These are phyloP conservation scores for Solidago caesia DNA, from an alignment of 129 eudicot genomes.

Conservation along the genomic window DNA sequence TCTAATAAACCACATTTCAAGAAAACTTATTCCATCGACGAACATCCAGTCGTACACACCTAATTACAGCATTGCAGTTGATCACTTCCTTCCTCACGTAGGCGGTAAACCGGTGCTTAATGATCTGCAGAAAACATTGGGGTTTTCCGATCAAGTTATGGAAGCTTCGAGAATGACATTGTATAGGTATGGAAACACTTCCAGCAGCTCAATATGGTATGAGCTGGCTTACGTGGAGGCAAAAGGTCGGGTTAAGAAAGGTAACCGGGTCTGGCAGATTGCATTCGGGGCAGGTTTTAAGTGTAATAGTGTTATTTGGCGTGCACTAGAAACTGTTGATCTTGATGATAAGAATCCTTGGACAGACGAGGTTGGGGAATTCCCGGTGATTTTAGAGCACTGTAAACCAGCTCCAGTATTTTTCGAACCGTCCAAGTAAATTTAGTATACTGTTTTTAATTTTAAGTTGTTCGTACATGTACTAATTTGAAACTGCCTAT, in stretches of 20 bases:
- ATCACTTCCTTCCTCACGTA: conserved; percentile 56
- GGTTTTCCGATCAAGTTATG: conserved; percentile 32
- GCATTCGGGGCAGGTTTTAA: conserved; percentile 65
- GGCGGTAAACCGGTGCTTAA: conserved; percentile 60
- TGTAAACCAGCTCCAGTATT: conserved; percentile 12
- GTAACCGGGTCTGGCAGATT: conserved; percentile 53
- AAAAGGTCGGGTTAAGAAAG: conserved; percentile 52
- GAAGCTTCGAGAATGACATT: conserved; percentile 66
- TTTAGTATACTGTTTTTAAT: too few species aligned
- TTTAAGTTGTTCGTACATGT: too few species aligned
- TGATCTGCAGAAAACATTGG: conserved; percentile 37
- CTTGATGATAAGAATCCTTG: conserved; percentile 46
- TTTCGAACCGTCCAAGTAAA: conserved; percentile 12
- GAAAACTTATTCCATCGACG: background rate
- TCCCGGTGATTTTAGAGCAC: conserved; percentile 28
- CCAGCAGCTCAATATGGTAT: conserved; percentile 53
- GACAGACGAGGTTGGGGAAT: conserved; percentile 46
- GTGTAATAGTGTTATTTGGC: conserved; percentile 54
- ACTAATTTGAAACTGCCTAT: too few species aligned
- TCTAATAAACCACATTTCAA: background rate
- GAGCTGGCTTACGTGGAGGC: conserved; percentile 57
- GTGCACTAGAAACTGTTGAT: conserved; percentile 41
- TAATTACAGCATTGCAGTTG: conserved; percentile 35
- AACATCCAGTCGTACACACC: conserved; percentile 35
- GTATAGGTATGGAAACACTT: conserved; percentile 54